Evolutionary conservation across 176 grass and related monocot genomes (phyloP), one percentile per base, ranked within the genome.

Genomic region (Triticum urartu): DNA sequence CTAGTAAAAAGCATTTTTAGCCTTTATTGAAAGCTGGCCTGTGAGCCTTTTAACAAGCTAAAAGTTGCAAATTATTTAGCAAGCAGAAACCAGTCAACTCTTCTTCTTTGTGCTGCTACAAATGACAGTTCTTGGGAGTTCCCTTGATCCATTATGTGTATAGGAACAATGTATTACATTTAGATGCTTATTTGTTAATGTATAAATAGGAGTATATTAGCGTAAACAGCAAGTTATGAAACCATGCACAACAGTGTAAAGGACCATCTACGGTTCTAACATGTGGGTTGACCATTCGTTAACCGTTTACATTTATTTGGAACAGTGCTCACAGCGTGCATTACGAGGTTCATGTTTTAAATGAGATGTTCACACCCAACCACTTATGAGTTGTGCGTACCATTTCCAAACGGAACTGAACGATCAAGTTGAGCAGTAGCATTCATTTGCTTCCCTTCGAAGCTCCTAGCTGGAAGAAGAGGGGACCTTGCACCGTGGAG

Each of bases 331-430:
- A 76, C 73, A 30, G 26, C 15, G 1, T 78, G n/a, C 25, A 62
- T 60, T 79, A 83, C 10, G 3, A 79, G 24, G 78, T 63, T 52
- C 42, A 28, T 42, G 64, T 78, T 86, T 86, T 71, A 47, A 74
- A 79, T 64, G 48, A 81, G 20, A 75, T 81, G 20, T 43, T 85
- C 36, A 17, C 20, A 38, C 5, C 24, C 32, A 45, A 26, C 43
- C 43, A 47, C 43, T 47, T 47, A 4, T 47, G 43, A 47, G 43
- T 47, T 47, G 43, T 47, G 43, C 43, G 11, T 47, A 47, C 43
- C 43, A 47, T 47, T 47, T 47, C 12, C 43, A 47, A 47, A 47
- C 43, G 43, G 1, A 47, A 47, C 24, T 80, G 59, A 79, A n/a
- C 34, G 14, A 17, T 78, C 15, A 45, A 43, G 14, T 10, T 25